These are phyloP conservation scores for Gamsiella multidivaricata DNA, from an alignment of 192 early-diverging fungal genomes.

Conservation along the genomic window DNA sequence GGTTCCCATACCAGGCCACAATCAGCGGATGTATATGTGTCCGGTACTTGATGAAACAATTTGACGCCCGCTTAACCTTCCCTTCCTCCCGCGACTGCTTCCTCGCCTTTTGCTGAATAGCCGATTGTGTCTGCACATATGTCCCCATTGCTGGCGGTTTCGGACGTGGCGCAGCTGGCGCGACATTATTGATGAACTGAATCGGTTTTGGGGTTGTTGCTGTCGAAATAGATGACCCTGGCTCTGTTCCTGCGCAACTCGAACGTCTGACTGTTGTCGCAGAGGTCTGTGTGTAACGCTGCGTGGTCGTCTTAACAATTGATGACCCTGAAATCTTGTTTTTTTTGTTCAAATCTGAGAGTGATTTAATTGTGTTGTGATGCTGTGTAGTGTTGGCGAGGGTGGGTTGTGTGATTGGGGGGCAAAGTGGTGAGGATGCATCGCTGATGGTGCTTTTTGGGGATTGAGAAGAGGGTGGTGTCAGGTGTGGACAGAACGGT, in stretches of 20 bases:
- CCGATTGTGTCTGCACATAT: constrained; percentile 24
- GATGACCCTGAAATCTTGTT: too few relatives aligned
- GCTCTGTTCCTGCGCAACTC: too few relatives aligned
- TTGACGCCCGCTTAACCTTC: constrained; percentile 39
- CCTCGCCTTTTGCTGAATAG: constrained; percentile 27
- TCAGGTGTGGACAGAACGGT: too few relatives aligned
- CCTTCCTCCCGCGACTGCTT: constrained; percentile 29
- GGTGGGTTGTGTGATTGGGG: too few relatives aligned
- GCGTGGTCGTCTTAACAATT: too few relatives aligned
- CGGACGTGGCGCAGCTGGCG: constrained; percentile 18
- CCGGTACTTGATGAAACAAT: constrained; percentile 68
- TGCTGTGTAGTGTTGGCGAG: too few relatives aligned
- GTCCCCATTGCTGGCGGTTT: background rate
- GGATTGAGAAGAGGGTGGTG: too few relatives aligned
- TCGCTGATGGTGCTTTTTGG: too few relatives aligned
- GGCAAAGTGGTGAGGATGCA: too few relatives aligned
- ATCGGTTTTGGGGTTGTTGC: constrained; percentile 3
- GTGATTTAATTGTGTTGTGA: too few relatives aligned
- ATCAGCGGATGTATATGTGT: constrained; percentile 64
- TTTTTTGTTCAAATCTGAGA: too few relatives aligned
- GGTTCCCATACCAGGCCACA: constrained; percentile 52
- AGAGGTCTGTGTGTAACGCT: too few relatives aligned
- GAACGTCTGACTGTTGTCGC: background rate
- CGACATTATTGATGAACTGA: constrained; percentile 35
- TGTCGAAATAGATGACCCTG: background rate